phyloP scores from a whole-genome alignment of 1,139 yeast species.

The Zhuliangozyma blackwelliae region DNA sequence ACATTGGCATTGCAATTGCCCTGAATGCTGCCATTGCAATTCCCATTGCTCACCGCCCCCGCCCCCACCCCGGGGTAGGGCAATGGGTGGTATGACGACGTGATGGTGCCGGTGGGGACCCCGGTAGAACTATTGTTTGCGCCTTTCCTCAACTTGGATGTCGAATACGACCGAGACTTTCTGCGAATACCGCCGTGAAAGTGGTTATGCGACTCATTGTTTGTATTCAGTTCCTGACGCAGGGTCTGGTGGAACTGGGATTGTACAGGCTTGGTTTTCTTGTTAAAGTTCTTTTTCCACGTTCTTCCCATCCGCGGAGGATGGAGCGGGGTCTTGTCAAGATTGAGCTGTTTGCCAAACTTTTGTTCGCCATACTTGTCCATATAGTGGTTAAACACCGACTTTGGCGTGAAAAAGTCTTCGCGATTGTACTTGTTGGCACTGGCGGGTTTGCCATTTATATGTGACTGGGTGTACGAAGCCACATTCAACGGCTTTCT shows the following conservation, averaged over 20 bases:
- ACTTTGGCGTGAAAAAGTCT: slow-evolving; percentile 74
- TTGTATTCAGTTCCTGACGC: slow-evolving; percentile 6
- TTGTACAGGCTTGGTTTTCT: slow-evolving; percentile 10
- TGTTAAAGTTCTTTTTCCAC: slow-evolving; percentile 28
- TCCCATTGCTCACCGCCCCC: not conserved
- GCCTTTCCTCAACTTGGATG: slow-evolving; percentile 20
- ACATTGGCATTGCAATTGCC: not conserved
- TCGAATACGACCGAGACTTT: slow-evolving; percentile 30
- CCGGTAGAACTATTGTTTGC: slow-evolving; percentile 1
- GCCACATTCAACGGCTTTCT: slow-evolving; percentile 66
- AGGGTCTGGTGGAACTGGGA: slow-evolving; percentile 4
- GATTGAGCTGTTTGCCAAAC: slow-evolving; percentile 11
- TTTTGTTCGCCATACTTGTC: slow-evolving; percentile 56
- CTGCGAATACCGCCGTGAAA: slow-evolving; percentile 12
- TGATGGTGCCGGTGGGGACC: slow-evolving; percentile 1
- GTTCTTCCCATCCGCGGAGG: slow-evolving; percentile 17
- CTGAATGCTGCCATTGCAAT: not conserved
- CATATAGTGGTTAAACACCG: slow-evolving; percentile 67
- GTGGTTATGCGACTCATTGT: slow-evolving; percentile 12
- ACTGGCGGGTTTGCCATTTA: slow-evolving; percentile 15
- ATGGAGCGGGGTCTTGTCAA: slow-evolving; percentile 1
- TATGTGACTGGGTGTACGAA: slow-evolving; percentile 37
- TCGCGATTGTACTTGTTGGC: slow-evolving; percentile 50
- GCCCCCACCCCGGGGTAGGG: too few species aligned
- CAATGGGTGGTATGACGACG: slow-evolving; percentile 5